Base-by-base conservation (phyloP, 1,139 yeast species). In the Zygosaccharomyces pseudobailii region DNA sequence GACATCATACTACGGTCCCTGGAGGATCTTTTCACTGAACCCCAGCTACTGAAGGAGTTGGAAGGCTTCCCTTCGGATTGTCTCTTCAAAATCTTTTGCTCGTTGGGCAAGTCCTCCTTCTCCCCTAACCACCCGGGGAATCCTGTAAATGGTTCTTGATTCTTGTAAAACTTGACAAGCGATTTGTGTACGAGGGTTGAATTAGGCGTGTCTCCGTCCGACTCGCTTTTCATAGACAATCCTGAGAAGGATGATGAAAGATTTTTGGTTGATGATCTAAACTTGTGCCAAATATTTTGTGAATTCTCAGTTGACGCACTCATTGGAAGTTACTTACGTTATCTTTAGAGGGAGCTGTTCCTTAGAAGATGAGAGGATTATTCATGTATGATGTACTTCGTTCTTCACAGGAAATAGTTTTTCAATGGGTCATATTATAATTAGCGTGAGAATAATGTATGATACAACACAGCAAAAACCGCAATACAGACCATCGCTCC, bases 91-190 rank as follows among this genome's bases (percentile, higher is more conserved):
- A 59, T 51, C 45, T 61, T 58, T 32, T 63, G 61, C 37, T 64
- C 65, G 36, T 64, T 60, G 6, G 67, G 65, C 6, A 61, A 40
- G 8, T 66, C 68, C 28, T 65, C 69, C 24, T 61, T 61, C 30
- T 66, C 69, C 6, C 73, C 74, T 19, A 71, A 54, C 74, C 74
- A 71, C 5, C 66, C 68, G 1, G 74, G 74, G 33, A 62, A 71
- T 0, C 70, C 71, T 39, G 64, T 57, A 40, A 65, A 66, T 1
- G 67, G 65, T 17, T 64, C 65, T 35, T 56, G 57, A 24, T 50
- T 52, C 30, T 61, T 51, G 45, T 68, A 71, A 46, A 61, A 64
- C 21, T 59, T 59, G 4, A 69, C 71, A 8, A 71, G 43, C 0
- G 73, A 68, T 48, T 68, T 69, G 51, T 70, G 73, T 4, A 71